Evolutionary conservation across 2,329 filamentous ascomycete genomes (phyloP).

Genomic region (Uncinocarpus reesii): DNA sequence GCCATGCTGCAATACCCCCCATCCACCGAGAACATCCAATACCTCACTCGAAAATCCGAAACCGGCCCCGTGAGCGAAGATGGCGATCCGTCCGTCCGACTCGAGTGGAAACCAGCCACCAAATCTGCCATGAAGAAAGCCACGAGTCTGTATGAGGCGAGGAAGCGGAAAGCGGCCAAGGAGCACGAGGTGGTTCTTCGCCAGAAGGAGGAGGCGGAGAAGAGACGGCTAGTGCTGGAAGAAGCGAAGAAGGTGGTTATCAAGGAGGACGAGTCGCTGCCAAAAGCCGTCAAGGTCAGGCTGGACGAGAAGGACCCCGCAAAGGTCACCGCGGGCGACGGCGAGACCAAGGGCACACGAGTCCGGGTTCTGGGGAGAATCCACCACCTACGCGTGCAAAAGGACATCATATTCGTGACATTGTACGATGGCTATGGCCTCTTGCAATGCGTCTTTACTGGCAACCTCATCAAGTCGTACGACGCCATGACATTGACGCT

Average conservation of each 20-base stretch:
- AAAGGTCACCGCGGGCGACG: constrained; percentile 42
- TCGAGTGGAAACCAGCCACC: constrained; percentile 69
- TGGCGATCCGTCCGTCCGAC: constrained; percentile 53
- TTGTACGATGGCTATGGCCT: constrained; percentile 73
- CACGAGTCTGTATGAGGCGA: constrained; percentile 59
- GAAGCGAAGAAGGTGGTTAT: constrained; percentile 70
- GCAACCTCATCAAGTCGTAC: constrained; percentile 80
- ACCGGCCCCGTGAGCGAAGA: constrained; percentile 51
- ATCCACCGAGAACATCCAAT: constrained; percentile 47
- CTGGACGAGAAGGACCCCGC: constrained; percentile 59
- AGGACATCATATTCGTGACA: constrained; percentile 78
- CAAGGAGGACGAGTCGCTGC: constrained; percentile 60
- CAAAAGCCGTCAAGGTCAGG: constrained; percentile 63
- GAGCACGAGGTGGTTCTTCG: constrained; percentile 61
- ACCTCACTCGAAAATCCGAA: constrained; percentile 58
- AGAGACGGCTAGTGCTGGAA: constrained; percentile 61
- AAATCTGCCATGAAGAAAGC: constrained; percentile 83
- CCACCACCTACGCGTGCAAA: constrained; percentile 70
- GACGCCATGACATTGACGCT: constrained; percentile 75
- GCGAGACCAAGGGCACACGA: constrained; percentile 50
- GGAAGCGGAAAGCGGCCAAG: constrained; percentile 77
- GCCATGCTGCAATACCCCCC: constrained; percentile 64
- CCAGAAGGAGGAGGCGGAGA: constrained; percentile 61
- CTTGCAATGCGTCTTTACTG: constrained; percentile 73
- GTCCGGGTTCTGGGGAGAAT: constrained; percentile 75